Evolutionary conservation across 2,329 filamentous ascomycete genomes (phyloP).

Genomic region (Phyllosticta paracitricarpa): DNA sequence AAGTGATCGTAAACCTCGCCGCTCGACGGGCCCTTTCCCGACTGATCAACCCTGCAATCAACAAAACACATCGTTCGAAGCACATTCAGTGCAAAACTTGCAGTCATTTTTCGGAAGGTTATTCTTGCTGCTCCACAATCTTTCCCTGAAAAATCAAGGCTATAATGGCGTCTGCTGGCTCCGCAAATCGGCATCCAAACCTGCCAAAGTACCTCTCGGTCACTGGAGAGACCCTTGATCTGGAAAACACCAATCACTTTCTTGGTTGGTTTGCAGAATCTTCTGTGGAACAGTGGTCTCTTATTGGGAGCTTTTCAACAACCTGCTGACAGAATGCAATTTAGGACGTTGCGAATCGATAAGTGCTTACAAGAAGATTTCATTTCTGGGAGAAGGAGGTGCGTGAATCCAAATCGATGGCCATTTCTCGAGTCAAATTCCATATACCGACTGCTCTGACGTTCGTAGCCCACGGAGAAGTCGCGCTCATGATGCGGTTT

Average conservation of each 20-base stretch:
- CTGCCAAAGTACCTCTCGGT: conserved; percentile 15
- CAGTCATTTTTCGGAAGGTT: too few relatives aligned
- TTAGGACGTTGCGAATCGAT: conserved; percentile 26
- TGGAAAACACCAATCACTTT: conserved; percentile 16
- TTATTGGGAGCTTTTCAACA: not conserved
- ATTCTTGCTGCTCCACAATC: not conserved
- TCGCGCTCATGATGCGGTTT: not conserved
- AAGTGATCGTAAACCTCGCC: too few relatives aligned
- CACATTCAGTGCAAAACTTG: too few relatives aligned
- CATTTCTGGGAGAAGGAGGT: conserved; percentile 28
- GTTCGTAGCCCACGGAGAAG: conserved; percentile 1
- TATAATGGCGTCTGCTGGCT: not conserved
- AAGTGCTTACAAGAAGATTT: conserved; percentile 23
- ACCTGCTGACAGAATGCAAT: not conserved
- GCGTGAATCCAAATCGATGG: not conserved
- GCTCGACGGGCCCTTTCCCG: too few relatives aligned
- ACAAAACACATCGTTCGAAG: too few relatives aligned
- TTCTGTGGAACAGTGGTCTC: not conserved
- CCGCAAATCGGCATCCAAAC: not conserved
- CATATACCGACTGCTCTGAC: not conserved
- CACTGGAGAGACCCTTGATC: conserved; percentile 18
- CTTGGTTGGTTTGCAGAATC: conserved; percentile 13
- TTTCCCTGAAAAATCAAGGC: not conserved
- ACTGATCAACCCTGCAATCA: too few relatives aligned
- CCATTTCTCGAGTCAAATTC: not conserved